Evolutionary conservation across 305 asterid species (phyloP).

Genomic region (Stenogyne calaminthoides): DNA sequence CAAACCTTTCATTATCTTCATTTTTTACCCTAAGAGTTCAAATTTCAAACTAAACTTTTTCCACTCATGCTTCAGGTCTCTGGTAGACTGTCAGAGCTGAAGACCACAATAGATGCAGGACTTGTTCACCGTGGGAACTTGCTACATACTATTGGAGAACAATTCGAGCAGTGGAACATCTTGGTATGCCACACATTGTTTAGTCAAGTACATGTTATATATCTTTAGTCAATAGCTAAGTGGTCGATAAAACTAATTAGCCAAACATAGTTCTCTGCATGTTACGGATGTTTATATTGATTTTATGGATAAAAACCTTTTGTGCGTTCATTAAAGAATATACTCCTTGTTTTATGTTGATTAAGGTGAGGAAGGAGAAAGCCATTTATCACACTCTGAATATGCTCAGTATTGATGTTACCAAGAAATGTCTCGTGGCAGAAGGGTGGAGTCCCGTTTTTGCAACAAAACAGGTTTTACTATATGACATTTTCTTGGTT

Average conservation of each 20-base stretch:
- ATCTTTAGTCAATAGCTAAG: conserved; percentile 22
- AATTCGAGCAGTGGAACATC: conserved; percentile 83
- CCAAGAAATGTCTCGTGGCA: conserved; percentile 96
- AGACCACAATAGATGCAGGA: conserved; percentile 94
- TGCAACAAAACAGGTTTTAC: conserved; percentile 78
- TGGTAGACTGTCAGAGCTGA: conserved; percentile 81
- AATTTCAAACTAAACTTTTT: not conserved
- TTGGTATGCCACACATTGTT: conserved; percentile 50
- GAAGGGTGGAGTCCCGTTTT: conserved; percentile 99
- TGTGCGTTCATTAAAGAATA: conserved; percentile 25
- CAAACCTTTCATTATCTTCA: not conserved
- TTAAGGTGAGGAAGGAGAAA: conserved; percentile 91
- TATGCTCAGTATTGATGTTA: conserved; percentile 94
- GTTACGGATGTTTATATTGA: not conserved
- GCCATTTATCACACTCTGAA: conserved; percentile 90
- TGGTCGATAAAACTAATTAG: conserved; percentile 8
- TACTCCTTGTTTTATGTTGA: conserved; percentile 31
- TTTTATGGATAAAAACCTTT: conserved; percentile 16
- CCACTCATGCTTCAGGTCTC: conserved; percentile 65
- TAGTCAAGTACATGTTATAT: too few species aligned
- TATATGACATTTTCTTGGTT: not conserved
- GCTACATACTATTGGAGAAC: conserved; percentile 77
- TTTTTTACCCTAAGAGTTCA: conserved; percentile 1
- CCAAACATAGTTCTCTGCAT: conserved; percentile 12
- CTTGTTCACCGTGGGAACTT: conserved; percentile 82